phyloP scores from a whole-genome alignment of 2,329 filamentous ascomycete species.

The Diplodia mutila region DNA sequence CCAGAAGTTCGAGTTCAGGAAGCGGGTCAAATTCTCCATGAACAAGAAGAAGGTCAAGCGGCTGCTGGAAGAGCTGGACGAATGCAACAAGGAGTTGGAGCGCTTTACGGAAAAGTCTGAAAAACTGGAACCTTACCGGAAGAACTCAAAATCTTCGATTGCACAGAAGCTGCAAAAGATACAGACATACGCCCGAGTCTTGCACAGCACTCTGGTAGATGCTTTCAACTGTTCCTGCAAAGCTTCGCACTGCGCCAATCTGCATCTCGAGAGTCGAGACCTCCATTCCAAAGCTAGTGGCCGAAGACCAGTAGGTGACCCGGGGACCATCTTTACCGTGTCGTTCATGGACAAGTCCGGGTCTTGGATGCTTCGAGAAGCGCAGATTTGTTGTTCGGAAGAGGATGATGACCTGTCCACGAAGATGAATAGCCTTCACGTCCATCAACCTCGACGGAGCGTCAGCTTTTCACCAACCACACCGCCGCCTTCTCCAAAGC shows the following conservation, averaged over 20 bases:
- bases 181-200: constrained; percentile 38
- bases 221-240: constrained; percentile 43
- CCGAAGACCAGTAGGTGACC: constrained; percentile 7
- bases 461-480: constrained; percentile 38
- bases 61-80: constrained; percentile 41
- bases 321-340: constrained; percentile 39
- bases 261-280: constrained; percentile 39
- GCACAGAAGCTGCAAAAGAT: constrained; percentile 39
- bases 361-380: constrained; percentile 39
- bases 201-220: constrained; percentile 37
- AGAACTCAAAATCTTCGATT: constrained; percentile 40
- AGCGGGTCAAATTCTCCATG: constrained; percentile 43
- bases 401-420: constrained; percentile 31
- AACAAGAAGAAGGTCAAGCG: constrained; percentile 42
- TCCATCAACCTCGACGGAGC: constrained; percentile 30
- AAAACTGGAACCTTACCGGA: constrained; percentile 42
- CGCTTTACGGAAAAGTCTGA: constrained; percentile 44
- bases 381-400: constrained; percentile 39
- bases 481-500: constrained; percentile 32
- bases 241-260: constrained; percentile 38
- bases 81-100: constrained; percentile 45
- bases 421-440: background rate
- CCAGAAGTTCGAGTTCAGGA: constrained; percentile 41
- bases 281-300: constrained; percentile 32
- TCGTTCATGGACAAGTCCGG: constrained; percentile 35